Evolutionary conservation across 441 rosid species (phyloP).

Genomic region (Populus hybrid): DNA sequence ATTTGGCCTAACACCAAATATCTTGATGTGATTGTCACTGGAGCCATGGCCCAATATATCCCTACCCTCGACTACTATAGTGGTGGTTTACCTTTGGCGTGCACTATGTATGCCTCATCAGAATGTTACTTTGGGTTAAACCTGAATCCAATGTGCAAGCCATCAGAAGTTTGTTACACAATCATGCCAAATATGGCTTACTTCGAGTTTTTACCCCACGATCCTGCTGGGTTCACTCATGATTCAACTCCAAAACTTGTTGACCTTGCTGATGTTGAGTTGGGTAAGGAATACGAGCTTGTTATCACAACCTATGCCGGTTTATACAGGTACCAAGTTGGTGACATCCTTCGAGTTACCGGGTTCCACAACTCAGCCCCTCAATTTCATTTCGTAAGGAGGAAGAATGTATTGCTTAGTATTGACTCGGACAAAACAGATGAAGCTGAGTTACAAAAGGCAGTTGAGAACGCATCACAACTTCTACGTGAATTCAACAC

Average conservation of each 20-base stretch:
- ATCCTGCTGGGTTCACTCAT: conserved; percentile 23
- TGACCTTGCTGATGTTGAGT: conserved; percentile 73
- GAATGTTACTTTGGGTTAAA: conserved; percentile 29
- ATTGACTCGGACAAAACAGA: conserved; percentile 90
- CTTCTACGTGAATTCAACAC: conserved; percentile 47
- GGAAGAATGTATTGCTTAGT: conserved; percentile 82
- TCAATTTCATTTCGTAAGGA: conserved; percentile 74
- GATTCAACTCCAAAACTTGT: conserved; percentile 43
- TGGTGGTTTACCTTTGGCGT: conserved; percentile 73
- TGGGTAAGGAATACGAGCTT: conserved; percentile 84
- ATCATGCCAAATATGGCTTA: conserved; percentile 97
- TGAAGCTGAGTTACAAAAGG: conserved; percentile 81
- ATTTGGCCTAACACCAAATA: conserved; percentile 92
- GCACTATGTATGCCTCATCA: conserved; percentile 23
- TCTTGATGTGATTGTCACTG: conserved; percentile 86
- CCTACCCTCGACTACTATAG: conserved; percentile 82
- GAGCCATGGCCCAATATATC: conserved; percentile 94
- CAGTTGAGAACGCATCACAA: conserved; percentile 63
- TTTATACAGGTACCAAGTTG: conserved; percentile 73
- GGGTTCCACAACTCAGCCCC: conserved; percentile 95
- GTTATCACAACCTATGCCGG: conserved; percentile 89
- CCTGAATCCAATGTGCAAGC: conserved; percentile 80
- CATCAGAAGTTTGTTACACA: conserved; percentile 82
- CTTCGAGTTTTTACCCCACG: too few relatives aligned
- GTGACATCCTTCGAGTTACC: conserved; percentile 85